Percentiles rank a stretch among this genome's conserved stretches.
Evolutionary conservation across 208 protist genomes (phyloP).

Genomic region (Borovskyia barvae): DNA sequence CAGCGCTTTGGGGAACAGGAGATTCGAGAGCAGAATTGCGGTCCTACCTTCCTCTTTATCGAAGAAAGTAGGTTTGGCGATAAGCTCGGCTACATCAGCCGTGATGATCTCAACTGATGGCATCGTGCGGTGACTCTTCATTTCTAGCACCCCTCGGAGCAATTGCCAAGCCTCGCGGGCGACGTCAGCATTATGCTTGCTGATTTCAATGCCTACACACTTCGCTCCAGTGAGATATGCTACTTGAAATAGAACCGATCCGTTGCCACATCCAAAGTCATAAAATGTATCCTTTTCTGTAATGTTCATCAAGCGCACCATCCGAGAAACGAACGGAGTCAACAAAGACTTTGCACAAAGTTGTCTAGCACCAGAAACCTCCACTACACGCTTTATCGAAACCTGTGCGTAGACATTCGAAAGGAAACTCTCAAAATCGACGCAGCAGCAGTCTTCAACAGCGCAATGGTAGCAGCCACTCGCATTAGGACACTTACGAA

Average conservation of each 20-base stretch:
- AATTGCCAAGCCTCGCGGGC: slow-evolving; percentile 51
- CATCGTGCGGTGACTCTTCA: slow-evolving; percentile 35
- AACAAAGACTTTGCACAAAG: slow-evolving; percentile 86
- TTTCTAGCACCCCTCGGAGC: slow-evolving; percentile 39
- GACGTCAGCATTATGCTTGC: slow-evolving; percentile 59
- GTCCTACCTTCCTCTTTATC: slow-evolving; percentile 37
- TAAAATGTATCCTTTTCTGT: slow-evolving; percentile 59
- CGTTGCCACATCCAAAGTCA: slow-evolving; percentile 83
- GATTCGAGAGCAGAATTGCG: slow-evolving; percentile 74
- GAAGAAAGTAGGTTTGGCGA: slow-evolving; percentile 39
- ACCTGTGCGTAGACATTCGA: slow-evolving; percentile 42
- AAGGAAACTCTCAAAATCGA: slow-evolving; percentile 46
- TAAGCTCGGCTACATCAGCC: slow-evolving; percentile 54
- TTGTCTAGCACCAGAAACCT: slow-evolving; percentile 62
- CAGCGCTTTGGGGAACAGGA: slow-evolving; percentile 63
- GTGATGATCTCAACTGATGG: slow-evolving; percentile 68
- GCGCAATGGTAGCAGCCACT: slow-evolving; percentile 71
- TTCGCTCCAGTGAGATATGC: slow-evolving; percentile 63
- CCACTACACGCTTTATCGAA: slow-evolving; percentile 57
- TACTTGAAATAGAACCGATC: slow-evolving; percentile 83
- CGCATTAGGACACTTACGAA: slow-evolving; percentile 46
- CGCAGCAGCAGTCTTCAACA: slow-evolving; percentile 43
- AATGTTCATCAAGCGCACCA: slow-evolving; percentile 49
- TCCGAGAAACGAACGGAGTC: slow-evolving; percentile 71
- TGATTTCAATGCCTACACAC: slow-evolving; percentile 83